These are phyloP conservation scores for Eimeria praecox DNA, from an alignment of 169 alveolate genomes.

Conservation along the genomic window DNA sequence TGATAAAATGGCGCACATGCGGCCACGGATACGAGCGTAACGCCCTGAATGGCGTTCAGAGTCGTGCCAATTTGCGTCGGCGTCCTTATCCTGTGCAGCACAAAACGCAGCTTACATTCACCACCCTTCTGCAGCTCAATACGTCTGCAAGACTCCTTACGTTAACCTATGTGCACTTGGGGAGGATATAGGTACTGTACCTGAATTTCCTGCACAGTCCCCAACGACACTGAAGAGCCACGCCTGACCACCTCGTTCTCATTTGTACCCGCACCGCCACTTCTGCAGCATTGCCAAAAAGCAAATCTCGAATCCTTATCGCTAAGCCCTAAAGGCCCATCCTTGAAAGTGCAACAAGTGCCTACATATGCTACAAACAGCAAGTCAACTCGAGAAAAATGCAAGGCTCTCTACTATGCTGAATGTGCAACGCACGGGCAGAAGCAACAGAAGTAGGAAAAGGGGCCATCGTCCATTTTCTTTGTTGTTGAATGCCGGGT, in stretches of 20 bases:
- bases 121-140: no score
- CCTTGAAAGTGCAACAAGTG: not conserved
- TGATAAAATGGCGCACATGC: slow-evolving; percentile 51
- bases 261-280: not conserved
- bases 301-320: not conserved
- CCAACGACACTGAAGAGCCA: slow-evolving; percentile 73
- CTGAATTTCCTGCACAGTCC: slow-evolving; percentile 76
- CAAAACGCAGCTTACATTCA: not conserved
- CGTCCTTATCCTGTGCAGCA: slow-evolving; percentile 71
- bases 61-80: slow-evolving; percentile 79
- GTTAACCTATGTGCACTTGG: not conserved
- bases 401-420: not conserved
- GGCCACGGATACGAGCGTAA: slow-evolving; percentile 75
- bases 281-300: slow-evolving; percentile 15
- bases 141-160: not conserved
- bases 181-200: not conserved
- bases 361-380: not conserved
- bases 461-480: slow-evolving; percentile 15
- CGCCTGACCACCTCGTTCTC: slow-evolving; percentile 65
- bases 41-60: slow-evolving; percentile 79
- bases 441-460: slow-evolving; percentile 46
- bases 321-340: not conserved
- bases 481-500: slow-evolving; percentile 16
- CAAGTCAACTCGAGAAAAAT: not conserved
- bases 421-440: slow-evolving; percentile 52